Evolutionary conservation across 306 rosid species (phyloP).

Genomic region (Inga oerstediana): DNA sequence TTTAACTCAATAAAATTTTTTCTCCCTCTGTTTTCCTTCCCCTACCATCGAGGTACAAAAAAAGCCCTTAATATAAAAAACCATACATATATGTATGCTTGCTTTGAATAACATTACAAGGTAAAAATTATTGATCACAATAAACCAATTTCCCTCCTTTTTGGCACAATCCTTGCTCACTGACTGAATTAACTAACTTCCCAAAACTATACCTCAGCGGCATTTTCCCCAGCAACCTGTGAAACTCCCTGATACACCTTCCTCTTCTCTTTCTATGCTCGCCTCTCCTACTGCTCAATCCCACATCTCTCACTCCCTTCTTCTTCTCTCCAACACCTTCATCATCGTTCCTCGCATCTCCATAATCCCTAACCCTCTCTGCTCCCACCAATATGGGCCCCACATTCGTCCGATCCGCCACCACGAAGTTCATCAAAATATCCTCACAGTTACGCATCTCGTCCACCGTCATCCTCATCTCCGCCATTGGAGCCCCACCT

Average conservation of each 20-base stretch:
- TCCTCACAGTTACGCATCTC: slow-evolving; percentile 82
- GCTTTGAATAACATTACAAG: not conserved
- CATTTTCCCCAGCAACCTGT: slow-evolving; percentile 63
- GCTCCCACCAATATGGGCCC: slow-evolving; percentile 82
- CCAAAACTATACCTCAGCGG: slow-evolving; percentile 77
- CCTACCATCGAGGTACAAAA: too few species aligned
- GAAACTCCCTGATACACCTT: slow-evolving; percentile 71
- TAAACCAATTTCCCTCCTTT: slow-evolving; percentile 63
- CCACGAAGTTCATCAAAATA: slow-evolving; percentile 78
- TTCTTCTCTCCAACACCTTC: slow-evolving; percentile 8
- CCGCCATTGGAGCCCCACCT: slow-evolving; percentile 52
- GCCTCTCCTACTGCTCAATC: slow-evolving; percentile 73
- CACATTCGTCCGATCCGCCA: slow-evolving; percentile 51
- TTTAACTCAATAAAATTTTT: too few species aligned
- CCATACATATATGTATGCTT: not conserved
- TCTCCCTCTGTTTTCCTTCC: fast-evolving
- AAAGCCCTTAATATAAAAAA: too few species aligned
- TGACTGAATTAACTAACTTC: slow-evolving; percentile 63
- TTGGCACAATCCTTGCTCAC: slow-evolving; percentile 74
- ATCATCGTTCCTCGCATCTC: slow-evolving; percentile 67
- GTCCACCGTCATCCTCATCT: slow-evolving; percentile 59
- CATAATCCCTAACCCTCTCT: slow-evolving; percentile 67
- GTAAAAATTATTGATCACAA: slow-evolving; percentile 56
- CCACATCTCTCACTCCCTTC: slow-evolving; percentile 46
- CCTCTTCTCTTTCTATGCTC: slow-evolving; percentile 86